Evolutionary conservation across 1,139 yeast species (phyloP).

Genomic region (Kodamaea suecica): DNA sequence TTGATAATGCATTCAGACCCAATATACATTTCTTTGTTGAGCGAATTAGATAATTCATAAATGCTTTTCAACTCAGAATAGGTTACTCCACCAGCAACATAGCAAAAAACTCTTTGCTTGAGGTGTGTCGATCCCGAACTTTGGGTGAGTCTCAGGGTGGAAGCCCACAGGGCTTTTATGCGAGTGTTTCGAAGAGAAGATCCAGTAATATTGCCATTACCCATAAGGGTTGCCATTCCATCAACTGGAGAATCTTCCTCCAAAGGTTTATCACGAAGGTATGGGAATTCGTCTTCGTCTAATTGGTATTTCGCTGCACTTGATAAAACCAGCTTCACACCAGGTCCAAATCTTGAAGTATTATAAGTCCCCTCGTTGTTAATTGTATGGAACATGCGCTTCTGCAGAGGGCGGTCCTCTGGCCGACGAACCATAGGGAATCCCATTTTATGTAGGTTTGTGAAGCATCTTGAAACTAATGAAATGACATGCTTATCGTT

Average conservation of each 20-base stretch:
- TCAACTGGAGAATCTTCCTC: constrained; percentile 50
- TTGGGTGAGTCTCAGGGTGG: constrained; percentile 16
- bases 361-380: constrained; percentile 65
- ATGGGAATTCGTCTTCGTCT: constrained; percentile 65
- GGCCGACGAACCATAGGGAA: constrained; percentile 58
- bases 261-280: constrained; percentile 70
- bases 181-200: constrained; percentile 65
- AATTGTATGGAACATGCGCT: constrained; percentile 58
- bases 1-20: constrained; percentile 80
- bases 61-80: constrained; percentile 76
- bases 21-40: constrained; percentile 71
- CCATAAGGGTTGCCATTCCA: not conserved
- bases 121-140: constrained; percentile 26
- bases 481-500: constrained; percentile 52
- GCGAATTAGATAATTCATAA: constrained; percentile 61
- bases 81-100: constrained; percentile 87
- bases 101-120: constrained; percentile 72
- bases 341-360: constrained; percentile 77
- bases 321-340: constrained; percentile 57
- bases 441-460: constrained; percentile 66
- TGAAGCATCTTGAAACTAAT: constrained; percentile 49
- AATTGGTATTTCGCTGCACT: constrained; percentile 46
- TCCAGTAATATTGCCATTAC: constrained; percentile 11
- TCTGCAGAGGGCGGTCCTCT: constrained; percentile 36
- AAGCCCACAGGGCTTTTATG: constrained; percentile 83